Evolutionary conservation across 148 eudicot species (phyloP).

Genomic region (Vaccinium darrowii): DNA sequence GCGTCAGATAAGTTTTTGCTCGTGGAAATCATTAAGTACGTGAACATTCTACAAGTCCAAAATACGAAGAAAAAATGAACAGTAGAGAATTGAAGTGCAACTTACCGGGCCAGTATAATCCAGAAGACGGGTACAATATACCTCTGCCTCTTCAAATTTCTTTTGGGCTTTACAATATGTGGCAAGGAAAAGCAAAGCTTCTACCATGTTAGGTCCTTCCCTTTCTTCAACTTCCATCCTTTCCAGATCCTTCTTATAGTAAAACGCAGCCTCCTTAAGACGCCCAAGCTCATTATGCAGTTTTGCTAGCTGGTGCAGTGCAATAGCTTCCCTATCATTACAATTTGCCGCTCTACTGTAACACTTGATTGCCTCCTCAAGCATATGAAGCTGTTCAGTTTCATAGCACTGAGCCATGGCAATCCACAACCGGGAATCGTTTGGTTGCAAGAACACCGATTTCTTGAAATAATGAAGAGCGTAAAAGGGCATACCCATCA

Average conservation of each 20-base stretch:
- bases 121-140: conserved; percentile 82
- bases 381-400: conserved; percentile 85
- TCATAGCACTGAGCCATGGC: conserved; percentile 99
- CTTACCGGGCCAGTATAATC: conserved; percentile 95
- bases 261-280: conserved; percentile 79
- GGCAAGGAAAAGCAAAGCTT: conserved; percentile 79
- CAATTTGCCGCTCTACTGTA: conserved; percentile 79
- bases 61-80: not conserved
- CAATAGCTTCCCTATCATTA: conserved; percentile 94
- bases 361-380: conserved; percentile 93
- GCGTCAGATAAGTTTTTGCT: not conserved
- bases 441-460: conserved; percentile 86
- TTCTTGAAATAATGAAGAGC: conserved; percentile 86
- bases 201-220: conserved; percentile 87
- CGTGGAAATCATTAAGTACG: not conserved
- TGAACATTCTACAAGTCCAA: not conserved
- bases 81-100: conserved; percentile 3
- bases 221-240: conserved; percentile 95
- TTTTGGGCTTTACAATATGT: conserved; percentile 61
- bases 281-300: conserved; percentile 71
- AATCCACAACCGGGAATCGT: conserved; percentile 92
- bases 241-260: conserved; percentile 88
- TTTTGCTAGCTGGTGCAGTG: conserved; percentile 87
- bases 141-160: conserved; percentile 86
- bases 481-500: conserved; percentile 93